A percentile compares a stretch with the other conserved stretches of the same genome.
Evolutionary conservation across 2,329 filamentous ascomycete species (phyloP).

Genomic region (Exophiala aquamarina): DNA sequence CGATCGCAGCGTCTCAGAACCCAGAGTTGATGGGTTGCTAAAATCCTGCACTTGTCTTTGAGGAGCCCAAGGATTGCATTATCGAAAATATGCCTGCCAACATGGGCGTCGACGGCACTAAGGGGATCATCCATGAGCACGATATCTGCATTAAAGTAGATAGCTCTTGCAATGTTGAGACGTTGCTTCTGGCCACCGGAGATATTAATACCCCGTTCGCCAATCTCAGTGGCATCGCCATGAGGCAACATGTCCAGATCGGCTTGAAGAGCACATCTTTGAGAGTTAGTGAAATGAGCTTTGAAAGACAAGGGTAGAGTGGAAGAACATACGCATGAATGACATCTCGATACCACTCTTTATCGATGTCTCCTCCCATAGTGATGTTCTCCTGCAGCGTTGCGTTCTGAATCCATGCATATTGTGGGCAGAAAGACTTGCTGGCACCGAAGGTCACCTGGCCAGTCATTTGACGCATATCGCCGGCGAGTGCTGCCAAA

Average conservation of each 20-base stretch:
- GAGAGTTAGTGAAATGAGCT: no score
- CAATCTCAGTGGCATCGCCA: slow-evolving; percentile 87
- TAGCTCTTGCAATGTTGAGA: slow-evolving; percentile 83
- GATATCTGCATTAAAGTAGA: slow-evolving; percentile 64
- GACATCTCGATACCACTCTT: slow-evolving; percentile 80
- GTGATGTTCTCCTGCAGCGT: slow-evolving; percentile 85
- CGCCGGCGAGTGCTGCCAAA: slow-evolving; percentile 83
- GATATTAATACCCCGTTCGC: slow-evolving; percentile 91
- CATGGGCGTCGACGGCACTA: slow-evolving; percentile 57
- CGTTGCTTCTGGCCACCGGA: slow-evolving; percentile 95
- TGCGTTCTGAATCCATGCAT: slow-evolving; percentile 96
- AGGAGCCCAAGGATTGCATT: slow-evolving; percentile 87
- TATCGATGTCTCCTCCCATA: slow-evolving; percentile 79
- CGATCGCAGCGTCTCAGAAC: slow-evolving; percentile 87
- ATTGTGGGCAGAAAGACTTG: slow-evolving; percentile 90
- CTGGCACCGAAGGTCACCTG: slow-evolving; percentile 73
- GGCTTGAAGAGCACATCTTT: slow-evolving; percentile 75
- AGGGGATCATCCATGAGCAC: slow-evolving; percentile 65
- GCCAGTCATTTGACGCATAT: slow-evolving; percentile 83
- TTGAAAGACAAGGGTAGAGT: no score
- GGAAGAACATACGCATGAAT: slow-evolving; percentile 81
- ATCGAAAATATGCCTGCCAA: slow-evolving; percentile 77
- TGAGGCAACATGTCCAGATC: slow-evolving; percentile 93
- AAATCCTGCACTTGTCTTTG: slow-evolving; percentile 82
- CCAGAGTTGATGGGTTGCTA: slow-evolving; percentile 94